Evolutionary conservation across 169 alveolate genomes (phyloP), one percentile per base, ranked within the genome.

Genomic region (Babesia bovis): DNA sequence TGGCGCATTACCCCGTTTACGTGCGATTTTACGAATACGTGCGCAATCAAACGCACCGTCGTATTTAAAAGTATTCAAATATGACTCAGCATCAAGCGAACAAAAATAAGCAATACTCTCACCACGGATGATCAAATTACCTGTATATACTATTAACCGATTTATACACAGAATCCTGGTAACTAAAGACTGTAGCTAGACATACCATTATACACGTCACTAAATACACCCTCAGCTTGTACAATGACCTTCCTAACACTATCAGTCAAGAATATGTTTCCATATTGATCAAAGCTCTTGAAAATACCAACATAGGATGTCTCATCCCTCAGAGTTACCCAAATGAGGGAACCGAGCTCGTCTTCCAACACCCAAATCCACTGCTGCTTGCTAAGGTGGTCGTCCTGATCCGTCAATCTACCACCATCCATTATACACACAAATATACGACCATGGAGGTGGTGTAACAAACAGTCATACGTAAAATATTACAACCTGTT

Each of bases 61-160:
- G 63, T 88, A 88, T 17, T 82, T 75, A 47, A 88, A 88, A 67
- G 82, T 67, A 28, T 71, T 70, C 26, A 83, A 58, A 40, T 88
- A 88, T 28, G 78, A 69, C 12, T 65, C 83, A 25, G 73, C 91
- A 58, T 88, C 93, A 7, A 88, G 52, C 13, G 90, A 79, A 33
- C 93, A 87, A 44, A 88, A 88, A 52, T 88, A 88, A 28, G 93
- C 89, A 51, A 88, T 84, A 56, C 90, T 88, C 56, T 88, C 93
- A 30, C 93, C 93, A 35, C 93, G 58, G 17, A 88, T 84, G 13
- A 88, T 82, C 49, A 85, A 28, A 55, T 84, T 69, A 51, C 93
- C 93, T 88, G 41, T 19, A 3, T 6, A 35, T 19, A n/a, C n/a
- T n/a, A n/a, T n/a, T n/a, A n/a, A n/a, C n/a, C n/a, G n/a, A n/a